Evolutionary conservation across 257 asterid species (phyloP).

Genomic region (Verbascum thapsus): DNA sequence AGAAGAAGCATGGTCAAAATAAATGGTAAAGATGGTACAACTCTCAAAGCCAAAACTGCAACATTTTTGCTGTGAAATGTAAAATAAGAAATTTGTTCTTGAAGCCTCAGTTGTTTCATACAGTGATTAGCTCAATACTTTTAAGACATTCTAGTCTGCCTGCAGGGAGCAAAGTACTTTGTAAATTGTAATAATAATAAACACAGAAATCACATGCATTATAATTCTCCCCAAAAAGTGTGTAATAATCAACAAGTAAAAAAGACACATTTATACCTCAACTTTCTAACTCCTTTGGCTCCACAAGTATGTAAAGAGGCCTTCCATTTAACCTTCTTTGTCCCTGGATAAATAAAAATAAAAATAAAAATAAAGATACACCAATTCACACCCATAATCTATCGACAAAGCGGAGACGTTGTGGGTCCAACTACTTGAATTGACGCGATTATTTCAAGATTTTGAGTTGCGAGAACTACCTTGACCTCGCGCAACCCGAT

Average conservation of each 20-base stretch:
- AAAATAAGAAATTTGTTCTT: too few species aligned
- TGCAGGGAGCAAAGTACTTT: background rate
- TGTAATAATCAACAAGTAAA: background rate
- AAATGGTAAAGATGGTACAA: background rate
- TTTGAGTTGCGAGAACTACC: constrained; percentile 44
- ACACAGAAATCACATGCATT: background rate
- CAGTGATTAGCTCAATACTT: background rate
- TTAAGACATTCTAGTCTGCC: constrained; percentile 15
- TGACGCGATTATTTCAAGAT: too few species aligned
- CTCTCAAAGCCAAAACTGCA: constrained; percentile 11
- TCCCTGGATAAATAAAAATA: too few species aligned
- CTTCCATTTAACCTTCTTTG: constrained; percentile 67
- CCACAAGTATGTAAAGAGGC: constrained; percentile 76
- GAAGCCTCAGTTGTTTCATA: too few species aligned
- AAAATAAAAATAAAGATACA: background rate
- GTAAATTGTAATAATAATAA: too few species aligned
- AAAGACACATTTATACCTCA: constrained; percentile 18
- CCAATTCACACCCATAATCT: too few species aligned
- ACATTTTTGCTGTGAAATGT: background rate
- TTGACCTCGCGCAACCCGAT: constrained; percentile 70
- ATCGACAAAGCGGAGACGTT: too few species aligned
- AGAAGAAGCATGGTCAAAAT: background rate
- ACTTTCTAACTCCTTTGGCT: constrained; percentile 54
- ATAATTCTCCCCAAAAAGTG: background rate
- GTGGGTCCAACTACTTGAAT: too few species aligned